Evolutionary conservation across 176 grass and related monocot species (phyloP).

Genomic region (Bolboschoenus planiculmis): DNA sequence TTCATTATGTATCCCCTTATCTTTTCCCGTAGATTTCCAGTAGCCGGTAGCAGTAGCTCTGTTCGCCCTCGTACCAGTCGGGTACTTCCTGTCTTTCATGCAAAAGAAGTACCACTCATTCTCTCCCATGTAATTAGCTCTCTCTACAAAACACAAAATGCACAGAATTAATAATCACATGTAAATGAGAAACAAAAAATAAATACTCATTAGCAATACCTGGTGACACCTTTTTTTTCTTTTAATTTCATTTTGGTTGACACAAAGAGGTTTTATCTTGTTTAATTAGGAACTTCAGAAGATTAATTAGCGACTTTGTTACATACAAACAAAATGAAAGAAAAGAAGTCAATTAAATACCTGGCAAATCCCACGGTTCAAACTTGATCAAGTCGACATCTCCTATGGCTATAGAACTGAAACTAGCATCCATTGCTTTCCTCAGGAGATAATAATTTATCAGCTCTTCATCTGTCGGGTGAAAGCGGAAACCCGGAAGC

Average conservation of each 20-base stretch:
- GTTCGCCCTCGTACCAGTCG: conserved; percentile 30
- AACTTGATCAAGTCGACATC: conserved; percentile 47
- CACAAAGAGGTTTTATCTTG: neutral
- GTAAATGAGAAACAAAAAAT: no score
- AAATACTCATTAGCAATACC: neutral
- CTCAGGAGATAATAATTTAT: conserved; percentile 47
- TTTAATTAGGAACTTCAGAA: neutral
- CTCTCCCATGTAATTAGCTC: conserved; percentile 2
- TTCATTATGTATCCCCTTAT: conserved; percentile 26
- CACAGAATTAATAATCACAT: no score
- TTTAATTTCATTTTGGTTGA: neutral
- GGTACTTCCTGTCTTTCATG: conserved; percentile 36
- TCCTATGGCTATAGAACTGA: conserved; percentile 29
- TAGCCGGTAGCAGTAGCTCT: conserved; percentile 38
- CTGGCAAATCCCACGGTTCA: conserved; percentile 58
- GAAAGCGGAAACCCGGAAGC: conserved; percentile 53
- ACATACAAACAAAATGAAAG: neutral
- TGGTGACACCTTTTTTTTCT: neutral
- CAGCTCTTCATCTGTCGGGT: conserved; percentile 60
- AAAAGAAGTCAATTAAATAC: neutral
- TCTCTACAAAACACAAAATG: conserved; percentile 2
- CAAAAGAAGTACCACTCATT: conserved; percentile 48
- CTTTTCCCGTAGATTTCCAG: conserved; percentile 54
- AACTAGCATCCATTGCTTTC: conserved; percentile 39
- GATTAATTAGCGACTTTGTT: neutral